These are phyloP conservation scores for Curvularia sp. DNA, from an alignment of 2,329 filamentous ascomycete species.

Conservation along the genomic window DNA sequence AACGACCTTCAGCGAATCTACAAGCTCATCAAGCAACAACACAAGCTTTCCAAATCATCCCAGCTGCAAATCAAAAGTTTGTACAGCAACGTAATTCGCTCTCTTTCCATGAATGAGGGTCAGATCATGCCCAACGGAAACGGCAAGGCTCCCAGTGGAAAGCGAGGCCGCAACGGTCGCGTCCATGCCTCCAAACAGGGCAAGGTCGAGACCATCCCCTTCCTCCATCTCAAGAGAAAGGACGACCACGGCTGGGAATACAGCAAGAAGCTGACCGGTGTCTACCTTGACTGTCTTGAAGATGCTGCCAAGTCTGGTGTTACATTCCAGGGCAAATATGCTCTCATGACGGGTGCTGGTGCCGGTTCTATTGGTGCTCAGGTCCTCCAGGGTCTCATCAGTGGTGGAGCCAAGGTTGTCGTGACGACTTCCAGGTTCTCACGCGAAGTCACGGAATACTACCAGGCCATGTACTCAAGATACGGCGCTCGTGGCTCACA, in stretches of 20 bases:
- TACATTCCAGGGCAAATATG: constrained; percentile 93
- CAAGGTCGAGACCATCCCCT: constrained; percentile 96
- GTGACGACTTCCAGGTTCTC: constrained; percentile 98
- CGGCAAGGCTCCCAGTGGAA: constrained; percentile 67
- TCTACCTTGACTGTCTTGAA: constrained; percentile 92
- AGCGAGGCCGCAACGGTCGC: constrained; percentile 63
- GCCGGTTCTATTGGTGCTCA: constrained; percentile 98
- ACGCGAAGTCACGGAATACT: constrained; percentile 97
- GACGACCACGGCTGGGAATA: constrained; percentile 96
- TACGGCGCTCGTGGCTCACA: constrained; percentile 94
- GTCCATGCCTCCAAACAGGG: constrained; percentile 71
- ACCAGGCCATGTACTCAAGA: constrained; percentile 97
- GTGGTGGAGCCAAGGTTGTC: constrained; percentile 93
- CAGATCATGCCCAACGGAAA: constrained; percentile 93
- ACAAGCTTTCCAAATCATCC: constrained; percentile 95
- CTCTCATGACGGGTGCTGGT: constrained; percentile 96
- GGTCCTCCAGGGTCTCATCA: constrained; percentile 93
- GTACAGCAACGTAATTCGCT: constrained; percentile 92
- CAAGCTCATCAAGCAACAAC: constrained; percentile 97
- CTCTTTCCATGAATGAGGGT: constrained; percentile 95
- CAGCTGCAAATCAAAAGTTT: constrained; percentile 95
- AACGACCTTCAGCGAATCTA: constrained; percentile 94
- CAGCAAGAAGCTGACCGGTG: constrained; percentile 95
- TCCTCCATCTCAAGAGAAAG: constrained; percentile 95
- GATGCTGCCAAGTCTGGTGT: constrained; percentile 86